Evolutionary conservation across 257 asterid genomes (phyloP).

Genomic region (Plectranthus barbatus): DNA sequence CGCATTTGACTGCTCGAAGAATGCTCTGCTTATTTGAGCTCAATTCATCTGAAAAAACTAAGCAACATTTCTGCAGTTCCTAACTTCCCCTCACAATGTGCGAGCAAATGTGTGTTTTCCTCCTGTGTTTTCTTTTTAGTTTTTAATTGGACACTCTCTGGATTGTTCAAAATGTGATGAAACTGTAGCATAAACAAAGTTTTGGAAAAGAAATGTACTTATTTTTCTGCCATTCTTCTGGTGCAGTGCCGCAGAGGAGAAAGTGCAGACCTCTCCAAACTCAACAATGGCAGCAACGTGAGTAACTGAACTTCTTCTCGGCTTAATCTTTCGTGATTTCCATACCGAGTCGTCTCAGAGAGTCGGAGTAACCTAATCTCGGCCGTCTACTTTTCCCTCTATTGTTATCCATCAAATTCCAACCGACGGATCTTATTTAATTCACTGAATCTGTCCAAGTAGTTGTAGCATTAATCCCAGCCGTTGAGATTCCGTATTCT

Average conservation of each 20-base stretch:
- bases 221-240: not conserved
- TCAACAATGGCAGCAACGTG: constrained; percentile 74
- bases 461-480: constrained; percentile 17
- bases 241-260: constrained; percentile 42
- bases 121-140: not conserved
- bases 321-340: not conserved
- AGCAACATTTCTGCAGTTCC: not conserved
- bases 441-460: not conserved
- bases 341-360: constrained; percentile 28
- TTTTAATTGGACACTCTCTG: not conserved
- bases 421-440: constrained; percentile 36
- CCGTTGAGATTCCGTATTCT: constrained; percentile 33
- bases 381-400: constrained; percentile 29
- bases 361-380: constrained; percentile 2
- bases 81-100: not conserved
- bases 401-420: constrained; percentile 10
- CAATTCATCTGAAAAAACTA: not conserved
- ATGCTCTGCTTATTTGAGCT: not conserved
- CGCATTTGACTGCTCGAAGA: not conserved
- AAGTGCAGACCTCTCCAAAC: constrained; percentile 51
- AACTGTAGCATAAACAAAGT: not conserved
- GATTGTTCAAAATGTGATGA: not conserved
- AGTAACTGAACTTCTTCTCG: constrained; percentile 19
- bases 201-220: not conserved
- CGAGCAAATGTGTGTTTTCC: not conserved